These are phyloP conservation scores for Schizophyllum commune DNA, from an alignment of 1,284 basidiomycete genomes.

Conservation along the genomic window DNA sequence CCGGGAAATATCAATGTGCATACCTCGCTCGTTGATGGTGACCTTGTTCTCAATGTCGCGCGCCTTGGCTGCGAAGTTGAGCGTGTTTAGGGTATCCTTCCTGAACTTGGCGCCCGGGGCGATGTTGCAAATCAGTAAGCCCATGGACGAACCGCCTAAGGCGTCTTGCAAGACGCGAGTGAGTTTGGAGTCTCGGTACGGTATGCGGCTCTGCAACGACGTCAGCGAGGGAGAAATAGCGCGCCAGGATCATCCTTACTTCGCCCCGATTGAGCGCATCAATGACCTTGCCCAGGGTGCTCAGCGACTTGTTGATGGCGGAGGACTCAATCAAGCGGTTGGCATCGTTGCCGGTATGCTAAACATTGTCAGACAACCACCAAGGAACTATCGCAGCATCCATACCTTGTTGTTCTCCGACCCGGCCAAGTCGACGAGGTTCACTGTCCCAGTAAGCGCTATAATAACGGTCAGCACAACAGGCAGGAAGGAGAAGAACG, in stretches of 20 bases:
- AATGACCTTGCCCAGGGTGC: slow-evolving; percentile 77
- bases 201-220: slow-evolving; percentile 54
- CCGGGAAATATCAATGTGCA: background rate
- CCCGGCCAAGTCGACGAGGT: slow-evolving; percentile 80
- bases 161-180: slow-evolving; percentile 81
- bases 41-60: slow-evolving; percentile 77
- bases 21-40: slow-evolving; percentile 53
- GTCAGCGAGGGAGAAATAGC: background rate
- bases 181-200: slow-evolving; percentile 79
- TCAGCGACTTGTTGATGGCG: slow-evolving; percentile 81
- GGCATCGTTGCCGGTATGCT: slow-evolving; percentile 75
- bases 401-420: slow-evolving; percentile 79
- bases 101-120: slow-evolving; percentile 74
- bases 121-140: slow-evolving; percentile 76
- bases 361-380: slow-evolving; percentile 3
- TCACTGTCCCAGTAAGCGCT: slow-evolving; percentile 69
- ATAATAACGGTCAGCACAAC: background rate
- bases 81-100: slow-evolving; percentile 77
- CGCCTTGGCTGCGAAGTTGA: slow-evolving; percentile 77
- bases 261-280: slow-evolving; percentile 72
- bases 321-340: slow-evolving; percentile 75
- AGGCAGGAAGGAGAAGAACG: background rate
- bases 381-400: slow-evolving; percentile 1
- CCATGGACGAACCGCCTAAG: slow-evolving; percentile 69
- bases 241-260: slow-evolving; percentile 28